Evolutionary conservation across 2,329 filamentous ascomycete genomes (phyloP), one percentile per base, ranked within the genome.

Genomic region (Fusarium keratoplasticum): DNA sequence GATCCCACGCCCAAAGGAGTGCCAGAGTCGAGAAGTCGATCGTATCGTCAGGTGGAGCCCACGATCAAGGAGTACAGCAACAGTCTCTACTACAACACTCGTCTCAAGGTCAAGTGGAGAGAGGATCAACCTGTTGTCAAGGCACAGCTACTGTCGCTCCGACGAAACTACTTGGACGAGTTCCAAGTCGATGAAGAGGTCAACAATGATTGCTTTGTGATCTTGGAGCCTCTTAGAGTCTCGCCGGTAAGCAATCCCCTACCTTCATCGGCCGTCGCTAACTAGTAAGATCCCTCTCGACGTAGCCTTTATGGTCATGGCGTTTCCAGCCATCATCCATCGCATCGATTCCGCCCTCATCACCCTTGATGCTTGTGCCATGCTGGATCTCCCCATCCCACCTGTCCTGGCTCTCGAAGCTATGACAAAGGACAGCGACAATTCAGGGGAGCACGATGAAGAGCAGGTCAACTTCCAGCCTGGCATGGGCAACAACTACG

Each of bases 401-500:
- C 89, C 94, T 0, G 86, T 88, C 2, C 85, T 97, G 31, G 95
- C 95, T 0, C 86, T 99, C 0, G 95, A 98, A 79, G 95, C 96
- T 0, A 86, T 98, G 66, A 99, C 96, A 1, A 98, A 99, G 79
- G 94, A 98, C 77, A 95, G 93, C 1, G 94, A 97, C 75, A 95
- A 95, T 73, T 92, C 91, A 0, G 93, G 93, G 9, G 94, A 97
- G 40, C 89, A 94, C 69, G 87, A 86, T 0, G 85, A 88, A 36
- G 87, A 92, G 66, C 89, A 93, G 42, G 83, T 94, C 61, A 94
- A 95, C 75, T 91, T 95, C 55, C 93, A 95, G 76, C 86, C 89
- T 57, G 95, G 95, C 4, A 98, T 98, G 95, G 95, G 95, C 2
- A 92, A 92, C 42, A 98, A 98, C 76, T 99, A 99, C 78, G 96